Base-by-base conservation (phyloP, 768 basidiomycete species). In the Tricholomella constricta region DNA sequence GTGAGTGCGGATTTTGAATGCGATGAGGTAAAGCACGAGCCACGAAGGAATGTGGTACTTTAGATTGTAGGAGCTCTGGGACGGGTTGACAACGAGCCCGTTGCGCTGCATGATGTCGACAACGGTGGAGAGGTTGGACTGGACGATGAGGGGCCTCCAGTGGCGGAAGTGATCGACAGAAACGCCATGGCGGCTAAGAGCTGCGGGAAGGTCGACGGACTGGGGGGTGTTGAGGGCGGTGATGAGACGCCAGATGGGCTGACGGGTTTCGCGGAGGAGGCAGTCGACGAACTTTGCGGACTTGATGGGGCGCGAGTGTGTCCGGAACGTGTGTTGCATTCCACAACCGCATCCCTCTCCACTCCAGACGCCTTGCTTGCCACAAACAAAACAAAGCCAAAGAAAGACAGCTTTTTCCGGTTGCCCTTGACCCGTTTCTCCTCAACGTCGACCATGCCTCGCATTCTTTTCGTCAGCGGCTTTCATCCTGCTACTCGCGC, bases 391-490 rank as follows among this genome's bases (percentile, higher is more conserved):
- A 76, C 56, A 64, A n/a, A 19, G 15, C 32, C 56, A 62, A 62
- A 59, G 36, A 23, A 14, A 22, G 26, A 45, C 51, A 58, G 15
- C 11, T 60, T 66, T 59, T 58, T 52, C 42, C 45, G 22, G 40
- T 54, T 50, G 43, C 23, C 41, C 10, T 31, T 5, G 4, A n/a
- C 35, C 40, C 35, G 61, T 65, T 68, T 59, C 60, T 67, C 68
- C 64, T 54, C 41, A 38, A 48, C 51, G 36, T 85, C 51, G 26
- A 57, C 50, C 35, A 87, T 89, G 88, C 85, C 86, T 65, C 88
- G 91, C 58, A 93, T 92, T 58, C 80, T 93, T 54, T 94, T 91
- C 61, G 91, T 94, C 40, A 89, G 85, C 63, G 91, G 91, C 17
- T 94, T 94, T 64, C 85, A 90, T 60, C 86, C 88, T 4, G 71